Evolutionary conservation across 106 monocot species (phyloP).

Genomic region (Dendrobium chrysotoxum): DNA sequence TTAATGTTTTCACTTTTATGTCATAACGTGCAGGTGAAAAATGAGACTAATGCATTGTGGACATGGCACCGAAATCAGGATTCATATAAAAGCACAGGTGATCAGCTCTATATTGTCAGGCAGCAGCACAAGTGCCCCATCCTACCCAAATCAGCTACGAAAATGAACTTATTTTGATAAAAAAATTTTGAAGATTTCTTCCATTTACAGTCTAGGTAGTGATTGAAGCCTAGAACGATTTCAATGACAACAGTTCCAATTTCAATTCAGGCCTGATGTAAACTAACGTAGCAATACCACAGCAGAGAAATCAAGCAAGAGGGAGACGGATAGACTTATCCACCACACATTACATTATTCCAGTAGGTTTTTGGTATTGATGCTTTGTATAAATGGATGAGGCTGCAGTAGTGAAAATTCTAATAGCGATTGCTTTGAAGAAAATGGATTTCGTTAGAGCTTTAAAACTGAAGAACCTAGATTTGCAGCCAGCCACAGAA

Average conservation of each 20-base stretch:
- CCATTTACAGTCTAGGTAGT: too few relatives aligned
- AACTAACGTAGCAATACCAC: too few relatives aligned
- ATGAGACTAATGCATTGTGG: constrained; percentile 85
- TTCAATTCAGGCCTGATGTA: too few relatives aligned
- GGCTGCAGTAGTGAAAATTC: not conserved
- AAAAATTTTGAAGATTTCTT: not conserved
- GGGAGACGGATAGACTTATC: too few relatives aligned
- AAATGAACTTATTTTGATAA: not conserved
- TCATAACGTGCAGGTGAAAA: constrained; percentile 48
- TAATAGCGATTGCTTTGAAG: not conserved
- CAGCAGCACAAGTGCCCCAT: constrained; percentile 56
- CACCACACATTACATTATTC: not conserved
- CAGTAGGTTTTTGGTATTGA: not conserved
- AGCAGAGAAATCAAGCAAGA: not conserved
- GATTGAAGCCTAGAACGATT: too few relatives aligned
- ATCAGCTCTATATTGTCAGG: constrained; percentile 79
- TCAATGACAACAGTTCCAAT: too few relatives aligned
- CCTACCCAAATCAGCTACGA: constrained; percentile 6
- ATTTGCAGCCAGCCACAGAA: too few relatives aligned
- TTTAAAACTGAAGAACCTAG: not conserved
- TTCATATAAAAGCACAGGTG: constrained; percentile 42
- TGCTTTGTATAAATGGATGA: not conserved
- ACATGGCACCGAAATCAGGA: constrained; percentile 95
- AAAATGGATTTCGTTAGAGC: not conserved
- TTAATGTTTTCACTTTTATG: not conserved